Base-by-base conservation (phyloP, 1,284 basidiomycete species). In the Polyporus tsugae region DNA sequence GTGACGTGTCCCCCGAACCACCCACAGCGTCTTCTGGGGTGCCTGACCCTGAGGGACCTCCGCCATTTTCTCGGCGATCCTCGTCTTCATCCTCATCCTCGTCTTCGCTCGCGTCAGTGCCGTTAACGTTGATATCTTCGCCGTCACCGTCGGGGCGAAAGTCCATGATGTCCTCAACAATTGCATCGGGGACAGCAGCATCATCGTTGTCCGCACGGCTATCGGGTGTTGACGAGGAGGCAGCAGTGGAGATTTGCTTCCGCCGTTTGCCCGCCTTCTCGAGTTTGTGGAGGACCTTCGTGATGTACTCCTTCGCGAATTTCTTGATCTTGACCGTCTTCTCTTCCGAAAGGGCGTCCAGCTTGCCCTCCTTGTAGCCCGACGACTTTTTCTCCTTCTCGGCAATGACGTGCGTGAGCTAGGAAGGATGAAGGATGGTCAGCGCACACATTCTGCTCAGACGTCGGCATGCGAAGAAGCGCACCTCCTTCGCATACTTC, bases 371-470 rank as follows among this genome's bases (percentile, higher is more conserved):
- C 67, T 86, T 86, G 78, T 93, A 97, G 44, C 87, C 88, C n/a
- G 88, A 81, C 4, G 93, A 91, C 78, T 95, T 96, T 82, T 96
- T 97, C 85, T 99, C 98, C 81, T 98, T 99, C 67, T 95, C 92
- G 19, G 91, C 87, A 63, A 99, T 91, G 41, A 94, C 79, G 68
- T 91, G 86, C 0, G 96, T 94, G 67, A 95, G 84, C 92, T 95
- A 73, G 0, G 38, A 22, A n/a, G 4, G 6, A 6, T 9, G 22
- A 49, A 33, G 46, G 10, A 25, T 52, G 11, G n/a, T 25, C 52
- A 25, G 38, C 33, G 42, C 49, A 52, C 49, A 52, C 29, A 59
- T 35, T 36, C 63, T 46, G 70, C 4, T 63, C 36, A 38, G 17
- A 46, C 9, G 29, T 1, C 25, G 42, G 6, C 52, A 35, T 5